Conservation (phyloP, 2,329 filamentous ascomycete species). For the Mariannaea sp. region DNA sequence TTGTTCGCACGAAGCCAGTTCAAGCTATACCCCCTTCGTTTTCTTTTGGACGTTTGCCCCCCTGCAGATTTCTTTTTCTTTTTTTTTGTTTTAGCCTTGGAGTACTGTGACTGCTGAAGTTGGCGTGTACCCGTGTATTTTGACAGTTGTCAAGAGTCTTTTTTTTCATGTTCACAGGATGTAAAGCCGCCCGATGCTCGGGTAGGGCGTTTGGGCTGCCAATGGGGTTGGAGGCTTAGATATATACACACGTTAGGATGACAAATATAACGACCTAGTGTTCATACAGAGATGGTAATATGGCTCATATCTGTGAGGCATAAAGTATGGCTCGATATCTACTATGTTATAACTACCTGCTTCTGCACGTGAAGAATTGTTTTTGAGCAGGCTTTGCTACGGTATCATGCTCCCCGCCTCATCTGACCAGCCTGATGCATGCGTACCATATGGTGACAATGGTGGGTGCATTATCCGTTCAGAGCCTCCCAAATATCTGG, state of each 20-base stretch:
- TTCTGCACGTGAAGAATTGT: too few relatives aligned
- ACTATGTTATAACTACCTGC: background rate
- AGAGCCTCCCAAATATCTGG: too few relatives aligned
- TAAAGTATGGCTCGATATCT: too few relatives aligned
- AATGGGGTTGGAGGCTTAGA: constrained; percentile 24
- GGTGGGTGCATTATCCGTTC: too few relatives aligned
- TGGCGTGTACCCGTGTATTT: constrained; percentile 26
- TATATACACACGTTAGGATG: constrained; percentile 24
- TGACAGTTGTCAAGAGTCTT: constrained; percentile 14
- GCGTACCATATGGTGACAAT: too few relatives aligned
- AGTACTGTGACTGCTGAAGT: constrained; percentile 22
- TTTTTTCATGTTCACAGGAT: constrained; percentile 19
- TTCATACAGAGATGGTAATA: background rate
- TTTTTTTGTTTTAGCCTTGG: constrained; percentile 8
- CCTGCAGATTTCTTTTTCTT: too few relatives aligned
- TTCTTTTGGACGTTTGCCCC: constrained; percentile 14
- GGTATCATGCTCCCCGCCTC: too few relatives aligned
- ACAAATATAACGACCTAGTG: constrained; percentile 16
- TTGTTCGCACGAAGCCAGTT: constrained; percentile 24
- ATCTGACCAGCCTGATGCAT: too few relatives aligned
- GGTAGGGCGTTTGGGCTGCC: constrained; percentile 29
- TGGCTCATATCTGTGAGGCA: background rate
- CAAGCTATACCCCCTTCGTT: constrained; percentile 37
- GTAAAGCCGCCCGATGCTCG: constrained; percentile 13
- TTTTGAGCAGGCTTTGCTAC: too few relatives aligned